phyloP scores from a whole-genome alignment of 2,329 filamentous ascomycete genomes.

The Lasiodiplodia hormozganensis region DNA sequence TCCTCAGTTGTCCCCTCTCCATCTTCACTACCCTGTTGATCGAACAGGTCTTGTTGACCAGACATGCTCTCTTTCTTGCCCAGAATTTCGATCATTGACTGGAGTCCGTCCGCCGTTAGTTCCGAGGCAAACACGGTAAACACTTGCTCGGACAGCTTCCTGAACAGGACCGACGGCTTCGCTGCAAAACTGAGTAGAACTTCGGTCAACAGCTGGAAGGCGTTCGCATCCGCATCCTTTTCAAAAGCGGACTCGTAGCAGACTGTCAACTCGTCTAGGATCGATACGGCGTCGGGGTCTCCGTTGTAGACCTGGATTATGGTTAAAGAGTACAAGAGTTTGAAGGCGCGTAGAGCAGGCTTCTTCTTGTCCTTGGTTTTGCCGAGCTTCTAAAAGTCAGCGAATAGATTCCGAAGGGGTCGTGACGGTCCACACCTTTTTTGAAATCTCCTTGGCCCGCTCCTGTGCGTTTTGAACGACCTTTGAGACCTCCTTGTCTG shows the following conservation, averaged over 20 bases:
- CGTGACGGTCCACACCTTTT: constrained; percentile 33
- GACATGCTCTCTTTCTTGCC: constrained; percentile 79
- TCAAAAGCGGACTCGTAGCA: constrained; percentile 58
- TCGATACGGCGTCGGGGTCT: constrained; percentile 82
- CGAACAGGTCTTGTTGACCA: constrained; percentile 87
- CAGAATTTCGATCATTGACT: constrained; percentile 72
- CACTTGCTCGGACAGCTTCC: constrained; percentile 85
- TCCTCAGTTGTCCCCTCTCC: constrained; percentile 43
- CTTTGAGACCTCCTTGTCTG: constrained; percentile 53
- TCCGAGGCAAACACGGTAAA: constrained; percentile 82
- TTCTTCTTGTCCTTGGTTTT: constrained; percentile 41
- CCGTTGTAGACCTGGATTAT: constrained; percentile 90
- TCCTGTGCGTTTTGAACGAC: constrained; percentile 44
- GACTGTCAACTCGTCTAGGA: constrained; percentile 80
- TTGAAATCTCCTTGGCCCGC: constrained; percentile 39
- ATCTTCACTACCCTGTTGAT: constrained; percentile 58
- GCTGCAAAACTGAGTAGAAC: constrained; percentile 90
- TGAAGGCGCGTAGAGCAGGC: constrained; percentile 68
- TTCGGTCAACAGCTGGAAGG: constrained; percentile 79
- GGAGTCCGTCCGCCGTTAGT: constrained; percentile 75
- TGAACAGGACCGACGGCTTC: constrained; percentile 81
- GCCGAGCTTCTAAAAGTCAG: constrained; percentile 29
- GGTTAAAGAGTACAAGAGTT: constrained; percentile 81
- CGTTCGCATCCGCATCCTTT: constrained; percentile 46
- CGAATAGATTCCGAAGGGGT: background rate